Percentiles rank a stretch among this genome's conserved stretches.
Conservation (phyloP, 345 rosid genomes). For the Eucalyptus decipiens region DNA sequence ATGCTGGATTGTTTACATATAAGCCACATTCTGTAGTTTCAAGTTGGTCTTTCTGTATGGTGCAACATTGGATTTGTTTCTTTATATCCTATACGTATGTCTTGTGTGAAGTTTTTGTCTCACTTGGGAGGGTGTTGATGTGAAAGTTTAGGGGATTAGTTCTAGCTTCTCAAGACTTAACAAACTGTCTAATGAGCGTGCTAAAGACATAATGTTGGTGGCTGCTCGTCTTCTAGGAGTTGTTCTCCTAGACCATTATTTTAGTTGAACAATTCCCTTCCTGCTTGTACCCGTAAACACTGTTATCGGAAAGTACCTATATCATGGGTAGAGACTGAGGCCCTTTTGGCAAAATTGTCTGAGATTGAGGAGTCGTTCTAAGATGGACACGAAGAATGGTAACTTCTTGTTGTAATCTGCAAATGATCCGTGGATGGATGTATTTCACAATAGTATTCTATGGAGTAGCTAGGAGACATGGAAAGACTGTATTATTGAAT, state of each 20-base stretch:
- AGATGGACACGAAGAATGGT: background rate
- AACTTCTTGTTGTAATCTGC: background rate
- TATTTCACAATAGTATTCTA: background rate
- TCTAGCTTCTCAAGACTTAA: background rate
- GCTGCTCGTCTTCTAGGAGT: background rate
- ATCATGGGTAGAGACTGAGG: background rate
- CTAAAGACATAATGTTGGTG: background rate
- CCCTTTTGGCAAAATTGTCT: background rate
- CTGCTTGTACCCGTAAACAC: background rate
- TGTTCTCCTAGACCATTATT: background rate
- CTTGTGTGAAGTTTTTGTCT: background rate
- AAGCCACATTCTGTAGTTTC: background rate
- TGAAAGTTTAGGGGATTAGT: background rate
- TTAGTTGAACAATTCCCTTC: background rate
- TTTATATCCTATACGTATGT: background rate
- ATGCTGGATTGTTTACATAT: background rate
- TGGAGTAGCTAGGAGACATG: background rate
- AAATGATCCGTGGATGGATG: background rate
- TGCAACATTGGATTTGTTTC: background rate
- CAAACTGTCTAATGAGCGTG: background rate
- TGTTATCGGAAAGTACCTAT: background rate
- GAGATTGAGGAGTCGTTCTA: background rate
- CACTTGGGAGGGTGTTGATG: background rate
- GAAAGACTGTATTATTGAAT: background rate
- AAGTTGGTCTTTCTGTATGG: background rate